Percentiles rank a stretch among this genome's conserved stretches.
Conservation (phyloP, 805 yeast genomes). For the Maudiozyma turicensis region DNA sequence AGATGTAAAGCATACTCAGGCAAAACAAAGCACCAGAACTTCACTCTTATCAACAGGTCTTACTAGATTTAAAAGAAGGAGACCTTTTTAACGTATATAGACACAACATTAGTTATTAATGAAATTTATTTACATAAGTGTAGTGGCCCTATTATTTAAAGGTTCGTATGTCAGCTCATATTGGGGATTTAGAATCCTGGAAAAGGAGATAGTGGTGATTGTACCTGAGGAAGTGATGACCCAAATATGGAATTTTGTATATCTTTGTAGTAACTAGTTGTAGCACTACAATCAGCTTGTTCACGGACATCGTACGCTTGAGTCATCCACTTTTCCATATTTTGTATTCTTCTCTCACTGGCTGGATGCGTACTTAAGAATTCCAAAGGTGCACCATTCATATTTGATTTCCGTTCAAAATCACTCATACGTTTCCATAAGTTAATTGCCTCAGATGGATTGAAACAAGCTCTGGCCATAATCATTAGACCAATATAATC, state of each 20-base stretch:
- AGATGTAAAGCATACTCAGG: too few species aligned
- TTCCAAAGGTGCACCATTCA: slow-evolving; percentile 36
- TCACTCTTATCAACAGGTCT: background rate
- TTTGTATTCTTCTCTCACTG: slow-evolving; percentile 57
- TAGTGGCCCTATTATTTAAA: background rate
- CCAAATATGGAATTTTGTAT: slow-evolving; percentile 12
- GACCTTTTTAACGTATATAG: slow-evolving; percentile 9
- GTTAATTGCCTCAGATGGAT: slow-evolving; percentile 61
- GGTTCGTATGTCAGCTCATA: background rate
- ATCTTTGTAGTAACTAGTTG: slow-evolving; percentile 11
- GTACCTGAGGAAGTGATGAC: background rate
- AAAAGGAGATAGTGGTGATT: background rate
- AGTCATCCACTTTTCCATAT: slow-evolving; percentile 61
- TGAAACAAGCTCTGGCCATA: slow-evolving; percentile 82
- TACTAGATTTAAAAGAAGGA: slow-evolving; percentile 22
- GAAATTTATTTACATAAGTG: background rate
- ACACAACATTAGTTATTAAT: background rate
- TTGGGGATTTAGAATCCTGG: background rate
- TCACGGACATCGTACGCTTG: slow-evolving; percentile 30
- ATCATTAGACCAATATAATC: slow-evolving; percentile 89
- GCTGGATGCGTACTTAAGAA: slow-evolving; percentile 86
- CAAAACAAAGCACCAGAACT: too few species aligned
- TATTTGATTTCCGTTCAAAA: slow-evolving; percentile 33
- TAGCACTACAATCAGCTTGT: slow-evolving; percentile 23
- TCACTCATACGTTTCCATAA: slow-evolving; percentile 78